These are phyloP conservation scores for Saccharomycopsis olivae DNA, from an alignment of 805 yeast species.

Conservation along the genomic window DNA sequence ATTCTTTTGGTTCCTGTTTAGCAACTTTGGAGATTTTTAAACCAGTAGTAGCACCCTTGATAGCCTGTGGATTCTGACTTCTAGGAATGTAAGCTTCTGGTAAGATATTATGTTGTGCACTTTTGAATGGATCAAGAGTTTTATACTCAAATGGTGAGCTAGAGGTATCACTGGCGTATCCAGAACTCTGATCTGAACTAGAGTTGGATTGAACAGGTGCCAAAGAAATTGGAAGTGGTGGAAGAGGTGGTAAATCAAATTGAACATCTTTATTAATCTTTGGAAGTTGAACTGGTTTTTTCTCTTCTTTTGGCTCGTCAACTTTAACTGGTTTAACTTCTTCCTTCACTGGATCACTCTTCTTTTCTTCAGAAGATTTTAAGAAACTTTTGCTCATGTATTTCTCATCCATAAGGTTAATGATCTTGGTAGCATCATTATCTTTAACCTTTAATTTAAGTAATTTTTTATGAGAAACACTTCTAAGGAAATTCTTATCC, in stretches of 20 bases:
- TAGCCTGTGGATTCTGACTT: no score
- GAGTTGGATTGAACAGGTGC: constrained; percentile 21
- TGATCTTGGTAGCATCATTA: constrained; percentile 87
- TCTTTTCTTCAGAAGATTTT: no score
- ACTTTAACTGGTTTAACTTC: constrained; percentile 9
- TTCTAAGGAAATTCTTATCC: constrained; percentile 76
- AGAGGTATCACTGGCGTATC: constrained; percentile 38
- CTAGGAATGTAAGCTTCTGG: constrained; percentile 25
- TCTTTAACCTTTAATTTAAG: constrained; percentile 89
- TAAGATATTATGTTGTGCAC: constrained; percentile 38
- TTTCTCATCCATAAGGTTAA: neutral
- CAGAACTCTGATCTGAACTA: constrained; percentile 29
- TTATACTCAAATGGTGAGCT: no score
- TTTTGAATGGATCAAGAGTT: constrained; percentile 41
- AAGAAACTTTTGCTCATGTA: no score
- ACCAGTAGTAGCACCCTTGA: neutral
- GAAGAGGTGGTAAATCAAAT: neutral
- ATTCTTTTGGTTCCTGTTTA: neutral
- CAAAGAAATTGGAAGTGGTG: neutral
- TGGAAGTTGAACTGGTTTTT: neutral
- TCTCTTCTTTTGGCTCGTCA: neutral
- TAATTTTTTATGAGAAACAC: constrained; percentile 69
- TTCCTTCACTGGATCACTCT: constrained; percentile 22
- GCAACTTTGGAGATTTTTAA: constrained; percentile 3
- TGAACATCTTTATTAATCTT: neutral